Evolutionary conservation across 495 filamentous ascomycete genomes (phyloP).

Genomic region (Penicillium dipodomyicola): DNA sequence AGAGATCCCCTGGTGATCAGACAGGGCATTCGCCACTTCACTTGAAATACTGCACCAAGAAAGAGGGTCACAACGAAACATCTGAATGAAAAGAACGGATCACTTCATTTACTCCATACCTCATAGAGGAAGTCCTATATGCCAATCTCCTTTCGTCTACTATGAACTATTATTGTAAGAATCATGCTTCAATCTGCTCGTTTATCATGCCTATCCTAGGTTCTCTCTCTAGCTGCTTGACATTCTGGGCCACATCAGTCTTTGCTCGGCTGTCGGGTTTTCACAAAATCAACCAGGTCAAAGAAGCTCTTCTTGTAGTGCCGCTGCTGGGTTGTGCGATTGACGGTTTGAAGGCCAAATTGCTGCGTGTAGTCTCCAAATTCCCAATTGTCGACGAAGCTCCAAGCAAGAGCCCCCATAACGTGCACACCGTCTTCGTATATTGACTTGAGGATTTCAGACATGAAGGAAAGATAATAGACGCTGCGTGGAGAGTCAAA

Average conservation of each 20-base stretch:
- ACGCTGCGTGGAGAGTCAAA: conserved; percentile 40
- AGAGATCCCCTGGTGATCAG: conserved; percentile 33
- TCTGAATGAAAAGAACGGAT: neutral
- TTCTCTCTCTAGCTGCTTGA: neutral
- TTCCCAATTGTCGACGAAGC: conserved; percentile 46
- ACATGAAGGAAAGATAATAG: conserved; percentile 44
- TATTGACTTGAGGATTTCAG: conserved; percentile 44
- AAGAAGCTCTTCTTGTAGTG: conserved; percentile 49
- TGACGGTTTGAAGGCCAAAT: conserved; percentile 45
- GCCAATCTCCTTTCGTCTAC: neutral
- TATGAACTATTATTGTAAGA: neutral
- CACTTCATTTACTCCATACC: neutral
- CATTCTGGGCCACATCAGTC: neutral
- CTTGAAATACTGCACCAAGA: neutral
- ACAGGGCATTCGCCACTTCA: neutral
- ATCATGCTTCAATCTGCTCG: neutral
- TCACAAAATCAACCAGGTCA: conserved; percentile 47
- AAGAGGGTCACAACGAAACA: neutral
- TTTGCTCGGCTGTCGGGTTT: conserved; percentile 16
- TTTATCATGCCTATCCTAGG: neutral
- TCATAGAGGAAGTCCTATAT: neutral
- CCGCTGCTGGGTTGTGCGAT: conserved; percentile 40
- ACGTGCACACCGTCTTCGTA: conserved; percentile 46
- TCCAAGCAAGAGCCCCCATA: conserved; percentile 47
- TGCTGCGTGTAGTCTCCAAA: conserved; percentile 42